These are phyloP conservation scores for Xenosphaeropsis pyriputrescens DNA, from an alignment of 2,329 filamentous ascomycete genomes.

Conservation along the genomic window DNA sequence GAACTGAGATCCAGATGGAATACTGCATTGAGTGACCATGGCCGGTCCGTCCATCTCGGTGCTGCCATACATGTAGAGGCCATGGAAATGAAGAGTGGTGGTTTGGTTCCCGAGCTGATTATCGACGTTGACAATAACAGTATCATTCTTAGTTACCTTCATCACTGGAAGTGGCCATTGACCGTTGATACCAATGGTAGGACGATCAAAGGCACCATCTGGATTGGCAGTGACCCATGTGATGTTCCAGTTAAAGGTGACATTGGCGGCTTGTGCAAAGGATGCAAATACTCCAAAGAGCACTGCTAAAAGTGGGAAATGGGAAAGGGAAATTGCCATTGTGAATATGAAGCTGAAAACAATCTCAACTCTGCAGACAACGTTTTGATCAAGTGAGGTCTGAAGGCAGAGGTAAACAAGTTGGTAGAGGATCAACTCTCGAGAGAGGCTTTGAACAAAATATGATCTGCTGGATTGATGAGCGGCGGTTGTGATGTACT, in stretches of 20 bases:
- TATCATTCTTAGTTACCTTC: conserved; percentile 46
- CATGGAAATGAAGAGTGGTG: conserved; percentile 57
- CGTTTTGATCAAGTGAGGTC: too few species aligned
- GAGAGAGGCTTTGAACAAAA: too few species aligned
- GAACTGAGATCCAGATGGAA: conserved; percentile 48
- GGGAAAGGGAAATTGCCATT: conserved; percentile 29
- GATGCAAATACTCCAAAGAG: conserved; percentile 15
- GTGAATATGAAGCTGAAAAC: neutral
- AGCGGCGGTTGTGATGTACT: too few species aligned
- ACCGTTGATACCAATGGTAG: conserved; percentile 65
- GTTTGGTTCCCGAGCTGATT: conserved; percentile 47
- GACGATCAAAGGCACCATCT: conserved; percentile 45
- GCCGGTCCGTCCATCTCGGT: conserved; percentile 57
- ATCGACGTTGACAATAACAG: conserved; percentile 38
- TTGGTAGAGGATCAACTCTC: too few species aligned
- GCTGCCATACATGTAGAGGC: conserved; percentile 52
- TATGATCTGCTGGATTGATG: too few species aligned
- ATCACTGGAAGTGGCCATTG: conserved; percentile 61
- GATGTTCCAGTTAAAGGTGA: conserved; percentile 47
- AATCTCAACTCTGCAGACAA: too few species aligned
- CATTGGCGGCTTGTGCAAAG: conserved; percentile 24
- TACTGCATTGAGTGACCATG: conserved; percentile 51
- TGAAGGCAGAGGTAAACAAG: too few species aligned
- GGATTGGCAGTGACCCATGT: conserved; percentile 56
- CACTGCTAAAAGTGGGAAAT: conserved; percentile 21